Percentiles rank a stretch among this genome's conserved stretches.
These are phyloP conservation scores for Suillus cothurnatus DNA, from an alignment of 768 basidiomycete species.

Conservation along the genomic window DNA sequence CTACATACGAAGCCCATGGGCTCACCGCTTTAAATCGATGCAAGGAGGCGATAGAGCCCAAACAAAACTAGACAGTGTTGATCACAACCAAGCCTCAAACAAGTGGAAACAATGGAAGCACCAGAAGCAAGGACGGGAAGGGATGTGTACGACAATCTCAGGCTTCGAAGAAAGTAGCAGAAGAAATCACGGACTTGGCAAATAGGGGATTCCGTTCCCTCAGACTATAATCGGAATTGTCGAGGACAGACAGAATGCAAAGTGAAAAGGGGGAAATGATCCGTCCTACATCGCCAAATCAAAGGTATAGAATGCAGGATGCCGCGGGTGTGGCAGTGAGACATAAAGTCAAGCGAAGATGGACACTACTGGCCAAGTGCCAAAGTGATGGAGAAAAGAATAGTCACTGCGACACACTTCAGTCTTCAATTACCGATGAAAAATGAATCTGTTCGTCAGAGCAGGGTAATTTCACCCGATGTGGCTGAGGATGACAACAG, in stretches of 20 bases:
- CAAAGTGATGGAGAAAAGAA: neutral
- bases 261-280: neutral
- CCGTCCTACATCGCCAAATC: neutral
- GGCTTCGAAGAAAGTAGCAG: neutral
- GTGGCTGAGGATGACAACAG: neutral
- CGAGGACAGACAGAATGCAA: neutral
- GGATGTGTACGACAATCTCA: neutral
- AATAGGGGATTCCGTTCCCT: neutral
- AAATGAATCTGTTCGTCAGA: neutral
- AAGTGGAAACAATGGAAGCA: neutral
- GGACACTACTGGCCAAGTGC: neutral
- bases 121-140: neutral
- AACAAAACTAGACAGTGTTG: neutral
- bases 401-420: neutral
- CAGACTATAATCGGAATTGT: neutral
- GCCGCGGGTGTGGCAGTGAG: slow-evolving; percentile 13
- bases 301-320: slow-evolving; percentile 26
- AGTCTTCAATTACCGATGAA: neutral
- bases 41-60: neutral
- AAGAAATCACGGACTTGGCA: neutral
- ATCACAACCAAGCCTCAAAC: neutral
- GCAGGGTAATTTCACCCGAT: neutral
- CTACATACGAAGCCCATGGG: neutral
- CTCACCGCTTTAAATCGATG: neutral
- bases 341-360: neutral